Evolutionary conservation across 164 flowering plant species (phyloP), one percentile per base, ranked within the genome.

Genomic region (Protea cynaroides): DNA sequence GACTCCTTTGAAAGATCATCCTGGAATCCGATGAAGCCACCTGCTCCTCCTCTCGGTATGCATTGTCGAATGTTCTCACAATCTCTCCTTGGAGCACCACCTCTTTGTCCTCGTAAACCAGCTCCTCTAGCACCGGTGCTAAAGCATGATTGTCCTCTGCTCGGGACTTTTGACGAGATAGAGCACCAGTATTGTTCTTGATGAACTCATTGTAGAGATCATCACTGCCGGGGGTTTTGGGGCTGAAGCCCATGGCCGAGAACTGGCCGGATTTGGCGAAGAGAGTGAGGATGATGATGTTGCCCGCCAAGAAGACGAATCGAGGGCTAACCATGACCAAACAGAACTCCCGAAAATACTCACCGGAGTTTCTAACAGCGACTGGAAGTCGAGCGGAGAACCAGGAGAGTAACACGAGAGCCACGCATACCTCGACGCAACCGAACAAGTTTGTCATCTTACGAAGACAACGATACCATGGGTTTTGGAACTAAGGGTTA

Each of bases 291-390:
- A 84, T 56, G 59, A 84, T 71, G 37, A 64, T 73, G 70, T 82
- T 79, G 29, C 81, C 69, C 72, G 79, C 46, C 18, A 78, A 44
- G 63, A 84, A 82, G 34, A 72, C 74, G 63, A 56, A 72, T 61
- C 70, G 65, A 23, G 69, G 78, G 56, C 62, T 73, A 38, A 51
- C 19, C n/a, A 81, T 58, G 51, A 72, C 44, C n/a, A 44, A 8
- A 25, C 25, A 46, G 21, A 67, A 7, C 7, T 56, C 64, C 3
- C 61, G 61, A 10, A 67, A 29, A 59, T 47, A 61, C 0, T 58
- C 58, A 21, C 58, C 47, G 47, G 69, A 47, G 55, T 62, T 8
- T 9, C 52, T 54, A 24, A 66, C 23, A 36, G 52, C 62, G 57
- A 58, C 7, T 43, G 76, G 75, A 21, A 80, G 36, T 9, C 64